Conservation (phyloP, 768 basidiomycete species). For the Auriculariales sp. region DNA sequence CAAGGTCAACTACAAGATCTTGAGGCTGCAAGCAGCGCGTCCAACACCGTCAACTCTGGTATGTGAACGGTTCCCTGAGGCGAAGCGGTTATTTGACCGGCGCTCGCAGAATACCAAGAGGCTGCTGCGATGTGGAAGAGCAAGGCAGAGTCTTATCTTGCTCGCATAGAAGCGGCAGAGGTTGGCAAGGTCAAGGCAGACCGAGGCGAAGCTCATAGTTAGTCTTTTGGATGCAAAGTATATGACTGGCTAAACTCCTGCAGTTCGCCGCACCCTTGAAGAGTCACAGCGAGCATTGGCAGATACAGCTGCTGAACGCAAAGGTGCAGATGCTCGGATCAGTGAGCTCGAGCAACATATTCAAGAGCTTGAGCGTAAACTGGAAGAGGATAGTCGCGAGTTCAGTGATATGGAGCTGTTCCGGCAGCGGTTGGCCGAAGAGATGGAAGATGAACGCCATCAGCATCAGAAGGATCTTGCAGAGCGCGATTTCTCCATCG, state of each 20-base stretch:
- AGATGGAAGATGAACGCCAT: conserved; percentile 65
- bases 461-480: conserved; percentile 69
- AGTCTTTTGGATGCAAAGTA: conserved; percentile 8
- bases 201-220: conserved; percentile 50
- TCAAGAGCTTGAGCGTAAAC: conserved; percentile 42
- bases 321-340: conserved; percentile 33
- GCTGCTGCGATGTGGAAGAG: conserved; percentile 50
- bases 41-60: conserved; percentile 48
- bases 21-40: conserved; percentile 41
- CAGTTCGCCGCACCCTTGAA: conserved; percentile 45
- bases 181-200: conserved; percentile 50
- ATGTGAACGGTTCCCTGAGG: conserved; percentile 6
- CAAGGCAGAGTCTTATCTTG: conserved; percentile 43
- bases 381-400: conserved; percentile 56
- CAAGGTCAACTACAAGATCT: conserved; percentile 48
- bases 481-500: conserved; percentile 61
- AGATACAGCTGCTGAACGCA: conserved; percentile 35
- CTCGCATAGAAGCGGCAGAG: conserved; percentile 52
- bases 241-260: neutral
- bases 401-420: conserved; percentile 49
- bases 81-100: neutral
- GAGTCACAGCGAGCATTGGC: conserved; percentile 47
- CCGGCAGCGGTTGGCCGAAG: conserved; percentile 53
- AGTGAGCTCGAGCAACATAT: conserved; percentile 36
- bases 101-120: conserved; percentile 38